Conservation (phyloP, 106 monocot genomes). For the Cymbidium sinense region DNA sequence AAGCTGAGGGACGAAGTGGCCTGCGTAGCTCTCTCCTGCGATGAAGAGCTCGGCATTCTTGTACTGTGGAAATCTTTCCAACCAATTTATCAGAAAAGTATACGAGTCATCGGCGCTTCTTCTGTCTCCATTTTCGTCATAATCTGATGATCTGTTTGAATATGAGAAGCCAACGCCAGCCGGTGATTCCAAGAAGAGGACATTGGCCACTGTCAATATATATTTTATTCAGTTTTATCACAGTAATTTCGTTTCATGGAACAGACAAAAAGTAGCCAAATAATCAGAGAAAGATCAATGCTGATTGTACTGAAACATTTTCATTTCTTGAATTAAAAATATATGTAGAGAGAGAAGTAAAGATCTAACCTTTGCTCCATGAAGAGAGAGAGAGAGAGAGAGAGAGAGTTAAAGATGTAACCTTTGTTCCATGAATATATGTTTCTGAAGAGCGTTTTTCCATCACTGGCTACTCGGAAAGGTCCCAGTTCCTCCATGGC, state of each 20-base stretch:
- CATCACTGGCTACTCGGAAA: conserved; percentile 64
- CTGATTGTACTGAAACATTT: too few species aligned
- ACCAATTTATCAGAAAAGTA: conserved; percentile 51
- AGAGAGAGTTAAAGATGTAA: conserved; percentile 2
- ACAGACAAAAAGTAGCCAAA: not conserved
- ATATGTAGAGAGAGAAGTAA: too few species aligned
- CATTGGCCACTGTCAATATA: conserved; percentile 48
- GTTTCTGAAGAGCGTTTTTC: conserved; percentile 60
- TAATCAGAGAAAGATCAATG: too few species aligned
- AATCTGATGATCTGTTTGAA: conserved; percentile 62
- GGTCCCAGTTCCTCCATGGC: conserved; percentile 93
- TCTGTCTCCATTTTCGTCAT: conserved; percentile 43
- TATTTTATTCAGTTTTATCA: too few species aligned
- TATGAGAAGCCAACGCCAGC: conserved; percentile 93
- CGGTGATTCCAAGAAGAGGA: conserved; percentile 90
- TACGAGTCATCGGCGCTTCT: conserved; percentile 48
- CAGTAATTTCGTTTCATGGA: too few species aligned
- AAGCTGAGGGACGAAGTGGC: conserved; percentile 91
- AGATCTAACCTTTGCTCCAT: too few species aligned
- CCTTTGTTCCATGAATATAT: conserved; percentile 77
- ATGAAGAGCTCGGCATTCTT: conserved; percentile 79
- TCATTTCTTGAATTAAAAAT: too few species aligned
- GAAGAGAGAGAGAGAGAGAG: too few species aligned
- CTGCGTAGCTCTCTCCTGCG: conserved; percentile 85
- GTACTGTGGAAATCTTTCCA: conserved; percentile 84